Conservation (phyloP, 2,329 filamentous ascomycete species). For the Paraphaeosphaeria sporulosa region DNA sequence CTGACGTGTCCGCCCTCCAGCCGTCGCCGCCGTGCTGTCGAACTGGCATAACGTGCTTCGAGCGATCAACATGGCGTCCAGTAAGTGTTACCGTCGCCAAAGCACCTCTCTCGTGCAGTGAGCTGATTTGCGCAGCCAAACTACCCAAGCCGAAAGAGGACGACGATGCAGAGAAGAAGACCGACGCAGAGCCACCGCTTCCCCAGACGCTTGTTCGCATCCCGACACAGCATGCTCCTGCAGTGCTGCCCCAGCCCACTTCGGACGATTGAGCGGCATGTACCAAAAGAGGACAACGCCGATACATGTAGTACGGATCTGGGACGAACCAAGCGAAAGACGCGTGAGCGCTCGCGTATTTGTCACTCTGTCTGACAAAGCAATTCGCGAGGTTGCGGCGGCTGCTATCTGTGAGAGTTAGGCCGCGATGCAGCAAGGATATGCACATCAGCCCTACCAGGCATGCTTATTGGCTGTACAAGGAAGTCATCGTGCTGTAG, state of each 20-base stretch:
- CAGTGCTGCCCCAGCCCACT: conserved; percentile 44
- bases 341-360: background rate
- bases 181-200: conserved; percentile 60
- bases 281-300: background rate
- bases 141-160: conserved; percentile 67
- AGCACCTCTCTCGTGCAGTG: background rate
- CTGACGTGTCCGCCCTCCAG: conserved; percentile 54
- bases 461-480: conserved; percentile 11
- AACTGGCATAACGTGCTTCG: conserved; percentile 90
- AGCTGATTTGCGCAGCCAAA: conserved; percentile 63
- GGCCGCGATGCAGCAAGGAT: conserved; percentile 12
- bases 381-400: conserved; percentile 7
- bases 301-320: background rate
- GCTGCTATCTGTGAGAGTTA: background rate
- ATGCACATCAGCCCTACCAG: conserved; percentile 13
- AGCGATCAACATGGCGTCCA: conserved; percentile 85
- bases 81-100: conserved; percentile 59
- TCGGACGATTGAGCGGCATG: conserved; percentile 40
- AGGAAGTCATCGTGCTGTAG: conserved; percentile 6
- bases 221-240: conserved; percentile 73
- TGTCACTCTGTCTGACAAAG: background rate
- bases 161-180: conserved; percentile 51
- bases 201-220: conserved; percentile 86
- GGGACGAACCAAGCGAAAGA: background rate
- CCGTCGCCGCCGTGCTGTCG: conserved; percentile 81